A percentile compares a stretch with the other conserved stretches of the same genome.
Evolutionary conservation across 1,139 yeast genomes (phyloP).

Genomic region (Debaryomyces fabryi): DNA sequence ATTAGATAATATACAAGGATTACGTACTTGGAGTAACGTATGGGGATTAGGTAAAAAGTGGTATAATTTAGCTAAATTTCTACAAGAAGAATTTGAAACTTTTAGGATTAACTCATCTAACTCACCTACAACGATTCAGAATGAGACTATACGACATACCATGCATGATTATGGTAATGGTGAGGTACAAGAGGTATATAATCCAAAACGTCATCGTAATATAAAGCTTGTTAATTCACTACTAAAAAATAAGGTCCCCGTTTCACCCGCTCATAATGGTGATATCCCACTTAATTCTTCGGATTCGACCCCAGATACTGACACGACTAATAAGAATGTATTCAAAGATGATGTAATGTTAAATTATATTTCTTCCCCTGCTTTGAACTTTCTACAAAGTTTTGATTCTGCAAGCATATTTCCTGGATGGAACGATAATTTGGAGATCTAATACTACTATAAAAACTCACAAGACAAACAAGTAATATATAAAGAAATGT

Average conservation of each 20-base stretch:
- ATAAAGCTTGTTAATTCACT: background rate
- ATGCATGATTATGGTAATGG: slow-evolving; percentile 33
- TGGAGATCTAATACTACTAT: slow-evolving; percentile 3
- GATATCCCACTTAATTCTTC: background rate
- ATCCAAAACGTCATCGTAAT: slow-evolving; percentile 7
- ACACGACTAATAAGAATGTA: slow-evolving; percentile 14
- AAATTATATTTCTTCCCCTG: slow-evolving; percentile 20
- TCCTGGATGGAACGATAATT: slow-evolving; percentile 24
- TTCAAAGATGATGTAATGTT: slow-evolving; percentile 20
- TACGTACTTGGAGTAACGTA: slow-evolving; percentile 24
- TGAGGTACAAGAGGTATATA: slow-evolving; percentile 23
- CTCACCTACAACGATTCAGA: slow-evolving; percentile 17
- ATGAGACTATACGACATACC: slow-evolving; percentile 25
- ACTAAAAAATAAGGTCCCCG: too few relatives aligned
- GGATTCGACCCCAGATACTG: background rate
- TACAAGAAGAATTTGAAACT: slow-evolving; percentile 22
- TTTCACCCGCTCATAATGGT: background rate
- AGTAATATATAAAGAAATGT: too few relatives aligned
- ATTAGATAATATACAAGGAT: slow-evolving; percentile 19
- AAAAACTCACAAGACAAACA: too few relatives aligned
- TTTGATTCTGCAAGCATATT: slow-evolving; percentile 24
- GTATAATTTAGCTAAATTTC: slow-evolving; percentile 23
- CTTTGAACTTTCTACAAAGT: slow-evolving; percentile 23
- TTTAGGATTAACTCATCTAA: slow-evolving; percentile 16
- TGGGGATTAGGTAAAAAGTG: slow-evolving; percentile 33